These are phyloP conservation scores for Mallotus repandus DNA, from an alignment of 441 rosid genomes.

Conservation along the genomic window DNA sequence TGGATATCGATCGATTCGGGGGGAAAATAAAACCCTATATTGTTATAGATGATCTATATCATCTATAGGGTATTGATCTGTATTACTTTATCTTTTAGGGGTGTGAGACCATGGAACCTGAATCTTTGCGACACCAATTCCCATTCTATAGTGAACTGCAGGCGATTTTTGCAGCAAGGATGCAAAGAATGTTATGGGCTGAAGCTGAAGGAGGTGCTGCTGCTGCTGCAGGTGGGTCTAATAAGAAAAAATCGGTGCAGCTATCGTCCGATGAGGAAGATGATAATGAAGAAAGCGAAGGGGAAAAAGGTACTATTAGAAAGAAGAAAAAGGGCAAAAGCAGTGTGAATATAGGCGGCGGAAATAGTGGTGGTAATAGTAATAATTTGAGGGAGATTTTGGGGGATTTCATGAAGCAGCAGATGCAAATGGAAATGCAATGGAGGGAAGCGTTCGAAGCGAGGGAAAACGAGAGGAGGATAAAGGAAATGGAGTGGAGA, in stretches of 20 bases:
- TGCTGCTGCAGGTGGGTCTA: conserved; percentile 37
- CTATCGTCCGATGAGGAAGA: conserved; percentile 78
- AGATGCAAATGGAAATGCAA: conserved; percentile 66
- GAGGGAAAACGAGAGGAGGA: conserved; percentile 69
- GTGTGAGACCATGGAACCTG: conserved; percentile 75
- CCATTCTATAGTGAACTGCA: conserved; percentile 78
- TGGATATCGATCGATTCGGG: too few relatives aligned
- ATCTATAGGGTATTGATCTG: background rate
- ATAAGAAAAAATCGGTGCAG: conserved; percentile 48
- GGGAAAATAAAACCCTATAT: conserved; percentile 16
- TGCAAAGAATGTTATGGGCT: conserved; percentile 75
- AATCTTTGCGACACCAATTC: conserved; percentile 72
- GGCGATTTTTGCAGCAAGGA: conserved; percentile 57
- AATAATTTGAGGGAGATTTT: conserved; percentile 49
- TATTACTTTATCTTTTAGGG: conserved; percentile 38
- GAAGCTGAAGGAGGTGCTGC: conserved; percentile 61
- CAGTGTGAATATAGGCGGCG: conserved; percentile 2
- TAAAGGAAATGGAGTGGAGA: conserved; percentile 88
- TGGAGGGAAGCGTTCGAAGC: conserved; percentile 83
- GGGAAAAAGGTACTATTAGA: conserved; percentile 42
- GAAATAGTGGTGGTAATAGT: conserved; percentile 18
- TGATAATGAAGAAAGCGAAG: conserved; percentile 58
- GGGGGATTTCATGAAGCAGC: conserved; percentile 82
- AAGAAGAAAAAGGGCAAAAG: conserved; percentile 53
- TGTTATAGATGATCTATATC: background rate